Conservation (phyloP, 192 early-diverging fungal genomes). For the Entomortierella lignicola region DNA sequence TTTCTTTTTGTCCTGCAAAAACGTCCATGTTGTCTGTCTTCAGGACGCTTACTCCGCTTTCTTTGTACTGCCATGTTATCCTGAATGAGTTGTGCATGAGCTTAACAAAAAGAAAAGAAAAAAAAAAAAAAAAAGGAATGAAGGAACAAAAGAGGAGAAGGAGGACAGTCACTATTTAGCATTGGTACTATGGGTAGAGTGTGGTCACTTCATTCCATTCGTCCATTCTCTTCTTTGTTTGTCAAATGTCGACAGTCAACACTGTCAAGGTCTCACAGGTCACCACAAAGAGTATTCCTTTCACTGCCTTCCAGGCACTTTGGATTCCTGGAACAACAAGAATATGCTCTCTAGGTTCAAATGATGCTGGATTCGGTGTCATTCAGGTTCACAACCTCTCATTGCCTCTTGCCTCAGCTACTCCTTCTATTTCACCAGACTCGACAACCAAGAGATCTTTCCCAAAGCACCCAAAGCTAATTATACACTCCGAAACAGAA, state of each 20-base stretch:
- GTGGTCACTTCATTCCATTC: too few species aligned
- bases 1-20: too few species aligned
- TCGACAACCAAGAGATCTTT: not conserved
- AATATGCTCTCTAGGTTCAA: conserved; percentile 34
- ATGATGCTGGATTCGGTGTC: conserved; percentile 28
- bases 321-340: conserved; percentile 43
- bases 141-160: too few species aligned
- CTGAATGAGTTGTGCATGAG: too few species aligned
- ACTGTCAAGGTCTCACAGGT: conserved; percentile 11
- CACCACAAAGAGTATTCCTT: conserved; percentile 7
- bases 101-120: too few species aligned
- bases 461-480: not conserved
- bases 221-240: too few species aligned
- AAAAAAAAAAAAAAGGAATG: too few species aligned
- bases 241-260: not conserved
- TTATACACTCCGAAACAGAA: conserved; percentile 33
- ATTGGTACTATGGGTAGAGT: too few species aligned
- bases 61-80: too few species aligned
- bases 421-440: not conserved
- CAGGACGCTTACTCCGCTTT: too few species aligned
- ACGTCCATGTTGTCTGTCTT: too few species aligned
- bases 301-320: conserved; percentile 42
- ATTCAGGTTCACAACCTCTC: conserved; percentile 23
- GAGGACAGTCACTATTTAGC: too few species aligned
- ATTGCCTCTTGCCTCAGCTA: not conserved